Percentiles rank a stretch among this genome's conserved stretches.
These are phyloP conservation scores for Lodderomyces oxycetoniae DNA, from an alignment of 1,139 yeast species.

Conservation along the genomic window DNA sequence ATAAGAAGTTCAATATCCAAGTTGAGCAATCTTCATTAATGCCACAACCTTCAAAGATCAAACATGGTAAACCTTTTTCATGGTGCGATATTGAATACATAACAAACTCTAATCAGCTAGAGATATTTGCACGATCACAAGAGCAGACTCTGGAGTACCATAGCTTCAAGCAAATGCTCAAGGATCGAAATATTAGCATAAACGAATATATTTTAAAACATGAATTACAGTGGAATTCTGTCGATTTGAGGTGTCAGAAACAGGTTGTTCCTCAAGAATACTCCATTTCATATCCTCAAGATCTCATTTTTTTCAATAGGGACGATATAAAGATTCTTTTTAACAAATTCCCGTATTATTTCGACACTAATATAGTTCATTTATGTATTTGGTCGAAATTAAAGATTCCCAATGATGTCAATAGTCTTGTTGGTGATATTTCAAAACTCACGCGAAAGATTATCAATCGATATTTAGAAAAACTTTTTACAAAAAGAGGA, in stretches of 20 bases:
- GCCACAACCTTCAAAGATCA: slow-evolving; percentile 40
- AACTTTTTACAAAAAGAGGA: slow-evolving; percentile 39
- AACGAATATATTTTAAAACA: slow-evolving; percentile 34
- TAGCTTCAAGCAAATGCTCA: slow-evolving; percentile 30
- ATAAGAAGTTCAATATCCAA: slow-evolving; percentile 9
- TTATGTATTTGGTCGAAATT: slow-evolving; percentile 44
- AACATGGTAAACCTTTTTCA: slow-evolving; percentile 23
- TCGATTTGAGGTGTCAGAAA: slow-evolving; percentile 22
- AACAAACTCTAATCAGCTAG: slow-evolving; percentile 29
- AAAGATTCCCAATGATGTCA: slow-evolving; percentile 28
- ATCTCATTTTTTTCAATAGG: slow-evolving; percentile 16
- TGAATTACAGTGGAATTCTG: slow-evolving; percentile 34
- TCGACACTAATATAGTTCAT: slow-evolving; percentile 33
- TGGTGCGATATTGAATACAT: slow-evolving; percentile 37
- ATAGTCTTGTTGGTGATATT: slow-evolving; percentile 42
- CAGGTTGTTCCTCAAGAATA: slow-evolving; percentile 15
- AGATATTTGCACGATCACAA: slow-evolving; percentile 37
- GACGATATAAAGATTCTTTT: slow-evolving; percentile 29
- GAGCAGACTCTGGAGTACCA: slow-evolving; percentile 30
- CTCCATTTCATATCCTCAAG: slow-evolving; percentile 11
- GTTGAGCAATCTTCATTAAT: slow-evolving; percentile 29
- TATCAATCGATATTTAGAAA: slow-evolving; percentile 36
- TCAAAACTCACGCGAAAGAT: slow-evolving; percentile 29
- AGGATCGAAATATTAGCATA: slow-evolving; percentile 23
- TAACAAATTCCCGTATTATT: slow-evolving; percentile 44